A percentile compares a stretch with the other conserved stretches of the same genome.
Conservation (phyloP, 257 asterid species). For the Solanum pinnatisectum region DNA sequence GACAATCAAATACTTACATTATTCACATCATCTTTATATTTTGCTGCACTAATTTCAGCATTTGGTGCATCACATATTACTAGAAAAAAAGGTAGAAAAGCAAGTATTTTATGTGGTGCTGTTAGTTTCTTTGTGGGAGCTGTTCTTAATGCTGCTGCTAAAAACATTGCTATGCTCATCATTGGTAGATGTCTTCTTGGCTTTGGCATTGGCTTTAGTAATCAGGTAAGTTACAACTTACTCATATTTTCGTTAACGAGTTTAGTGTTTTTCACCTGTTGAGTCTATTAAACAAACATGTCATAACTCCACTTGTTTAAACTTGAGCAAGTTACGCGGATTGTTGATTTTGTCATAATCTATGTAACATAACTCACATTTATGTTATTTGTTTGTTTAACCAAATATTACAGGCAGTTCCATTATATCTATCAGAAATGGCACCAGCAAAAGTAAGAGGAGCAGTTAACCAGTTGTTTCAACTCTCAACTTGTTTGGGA, state of each 20-base stretch:
- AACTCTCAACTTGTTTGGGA: slow-evolving; percentile 60
- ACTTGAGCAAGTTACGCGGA: neutral
- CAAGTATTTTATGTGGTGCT: slow-evolving; percentile 53
- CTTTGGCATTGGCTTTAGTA: slow-evolving; percentile 71
- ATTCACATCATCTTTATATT: slow-evolving; percentile 71
- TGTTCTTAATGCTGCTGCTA: slow-evolving; percentile 42
- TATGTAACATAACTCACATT: neutral
- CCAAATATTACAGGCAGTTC: slow-evolving; percentile 51
- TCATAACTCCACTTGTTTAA: neutral
- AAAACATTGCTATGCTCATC: slow-evolving; percentile 46
- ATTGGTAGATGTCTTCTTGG: slow-evolving; percentile 69
- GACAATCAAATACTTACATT: slow-evolving; percentile 58
- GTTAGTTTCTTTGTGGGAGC: slow-evolving; percentile 58
- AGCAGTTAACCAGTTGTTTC: slow-evolving; percentile 58
- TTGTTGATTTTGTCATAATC: neutral
- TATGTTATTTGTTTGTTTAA: neutral
- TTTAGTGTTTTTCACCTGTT: neutral
- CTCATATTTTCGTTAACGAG: neutral
- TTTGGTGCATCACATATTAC: slow-evolving; percentile 56
- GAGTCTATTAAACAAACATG: neutral
- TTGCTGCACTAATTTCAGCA: slow-evolving; percentile 56
- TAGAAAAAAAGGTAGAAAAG: slow-evolving; percentile 44
- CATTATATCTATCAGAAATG: slow-evolving; percentile 77
- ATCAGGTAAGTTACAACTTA: slow-evolving; percentile 34
- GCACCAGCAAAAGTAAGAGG: slow-evolving; percentile 74